Evolutionary conservation across 176 grass and related monocot genomes (phyloP).

Genomic region (Phoenix dactylifera): DNA sequence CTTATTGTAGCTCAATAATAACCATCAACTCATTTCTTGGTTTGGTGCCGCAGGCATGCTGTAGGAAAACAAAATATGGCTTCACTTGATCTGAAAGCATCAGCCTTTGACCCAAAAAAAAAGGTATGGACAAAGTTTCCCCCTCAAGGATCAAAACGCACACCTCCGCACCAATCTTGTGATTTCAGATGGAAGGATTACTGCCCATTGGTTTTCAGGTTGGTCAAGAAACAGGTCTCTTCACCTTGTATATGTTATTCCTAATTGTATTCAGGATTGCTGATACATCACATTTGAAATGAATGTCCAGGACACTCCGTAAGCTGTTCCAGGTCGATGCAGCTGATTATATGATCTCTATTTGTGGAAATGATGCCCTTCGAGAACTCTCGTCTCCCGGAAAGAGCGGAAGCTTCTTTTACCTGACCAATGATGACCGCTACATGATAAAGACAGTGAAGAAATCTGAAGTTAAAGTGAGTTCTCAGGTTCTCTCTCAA

Average conservation of each 20-base stretch:
- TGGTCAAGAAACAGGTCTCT: background rate
- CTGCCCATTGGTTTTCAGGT: constrained; percentile 94
- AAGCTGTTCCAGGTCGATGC: constrained; percentile 93
- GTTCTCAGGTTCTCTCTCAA: background rate
- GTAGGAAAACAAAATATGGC: constrained; percentile 77
- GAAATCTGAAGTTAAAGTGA: constrained; percentile 99
- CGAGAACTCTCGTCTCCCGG: constrained; percentile 89
- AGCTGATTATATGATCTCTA: constrained; percentile 94
- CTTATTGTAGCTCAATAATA: background rate
- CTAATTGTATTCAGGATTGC: background rate
- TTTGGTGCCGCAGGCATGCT: constrained; percentile 52
- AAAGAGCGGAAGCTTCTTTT: constrained; percentile 98
- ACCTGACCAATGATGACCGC: constrained; percentile 76
- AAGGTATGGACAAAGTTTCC: constrained; percentile 97
- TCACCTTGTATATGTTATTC: too few relatives aligned
- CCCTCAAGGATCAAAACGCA: constrained; percentile 88
- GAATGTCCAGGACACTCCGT: constrained; percentile 60
- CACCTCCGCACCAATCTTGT: constrained; percentile 84
- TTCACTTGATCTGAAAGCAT: constrained; percentile 75
- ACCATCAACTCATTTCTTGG: background rate
- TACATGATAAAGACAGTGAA: constrained; percentile 99
- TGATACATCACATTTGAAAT: constrained; percentile 7
- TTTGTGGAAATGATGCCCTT: constrained; percentile 85
- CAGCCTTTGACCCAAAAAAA: constrained; percentile 86
- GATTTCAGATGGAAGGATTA: constrained; percentile 99